Percentiles rank a stretch among this genome's conserved stretches.
Conservation (phyloP, 345 rosid genomes). For the Mallotus nudiflorus region DNA sequence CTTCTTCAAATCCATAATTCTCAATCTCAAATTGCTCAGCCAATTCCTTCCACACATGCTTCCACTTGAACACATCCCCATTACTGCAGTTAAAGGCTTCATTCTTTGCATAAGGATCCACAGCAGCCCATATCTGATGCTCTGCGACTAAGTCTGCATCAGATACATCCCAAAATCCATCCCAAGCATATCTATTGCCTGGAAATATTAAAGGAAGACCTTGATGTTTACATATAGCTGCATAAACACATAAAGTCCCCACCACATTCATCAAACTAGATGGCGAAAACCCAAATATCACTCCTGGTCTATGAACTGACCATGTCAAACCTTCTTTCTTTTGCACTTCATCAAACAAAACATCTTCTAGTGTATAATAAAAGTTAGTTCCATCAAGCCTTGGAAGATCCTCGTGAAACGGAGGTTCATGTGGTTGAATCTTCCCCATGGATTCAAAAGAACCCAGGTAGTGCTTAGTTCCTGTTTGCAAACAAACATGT, state of each 20-base stretch:
- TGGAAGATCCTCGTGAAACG: constrained; percentile 74
- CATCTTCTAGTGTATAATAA: constrained; percentile 60
- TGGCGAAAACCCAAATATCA: constrained; percentile 71
- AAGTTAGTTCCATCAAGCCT: constrained; percentile 54
- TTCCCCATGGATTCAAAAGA: constrained; percentile 32
- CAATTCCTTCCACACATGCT: constrained; percentile 69
- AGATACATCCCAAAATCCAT: constrained; percentile 40
- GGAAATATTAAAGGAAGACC: constrained; percentile 60
- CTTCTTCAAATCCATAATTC: constrained; percentile 63
- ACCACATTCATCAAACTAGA: constrained; percentile 60
- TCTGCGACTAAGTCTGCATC: constrained; percentile 78
- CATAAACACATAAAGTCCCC: constrained; percentile 64
- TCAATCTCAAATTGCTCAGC: constrained; percentile 84
- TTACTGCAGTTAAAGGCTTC: constrained; percentile 74
- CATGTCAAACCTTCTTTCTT: constrained; percentile 53
- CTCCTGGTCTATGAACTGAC: constrained; percentile 62
- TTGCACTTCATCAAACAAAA: constrained; percentile 50
- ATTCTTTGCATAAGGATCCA: constrained; percentile 53
- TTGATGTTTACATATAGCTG: constrained; percentile 70
- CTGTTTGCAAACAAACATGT: constrained; percentile 75
- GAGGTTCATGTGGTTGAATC: constrained; percentile 45
- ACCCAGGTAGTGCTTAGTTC: constrained; percentile 58
- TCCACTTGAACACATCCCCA: constrained; percentile 80
- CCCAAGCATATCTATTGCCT: constrained; percentile 58
- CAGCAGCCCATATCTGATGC: constrained; percentile 90